A percentile compares a stretch with the other conserved stretches of the same genome.
phyloP scores from a whole-genome alignment of 352 stramenopile genomes.

The Pythium guiyangense region DNA sequence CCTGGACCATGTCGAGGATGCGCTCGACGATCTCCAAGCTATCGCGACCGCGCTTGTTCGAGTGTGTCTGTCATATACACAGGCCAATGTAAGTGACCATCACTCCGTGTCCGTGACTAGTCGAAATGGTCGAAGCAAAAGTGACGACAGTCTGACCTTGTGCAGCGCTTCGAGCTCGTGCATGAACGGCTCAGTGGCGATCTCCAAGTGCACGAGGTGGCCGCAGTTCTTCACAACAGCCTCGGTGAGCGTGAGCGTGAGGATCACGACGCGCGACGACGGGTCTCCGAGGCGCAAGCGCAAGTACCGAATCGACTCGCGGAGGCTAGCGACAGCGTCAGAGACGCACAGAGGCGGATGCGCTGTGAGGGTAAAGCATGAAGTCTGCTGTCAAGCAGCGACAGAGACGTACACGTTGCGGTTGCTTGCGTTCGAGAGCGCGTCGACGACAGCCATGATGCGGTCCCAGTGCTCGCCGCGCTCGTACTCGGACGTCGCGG shows the following conservation, averaged over 20 bases:
- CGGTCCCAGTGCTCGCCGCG: conserved; percentile 65
- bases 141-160: conserved; percentile 23
- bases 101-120: neutral
- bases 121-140: neutral
- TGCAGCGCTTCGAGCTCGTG: conserved; percentile 67
- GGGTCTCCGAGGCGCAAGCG: conserved; percentile 62
- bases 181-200: conserved; percentile 69
- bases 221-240: conserved; percentile 78
- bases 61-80: conserved; percentile 34
- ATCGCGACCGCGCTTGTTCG: conserved; percentile 57
- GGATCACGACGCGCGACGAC: conserved; percentile 54
- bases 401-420: conserved; percentile 35
- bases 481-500: conserved; percentile 72
- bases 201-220: conserved; percentile 60
- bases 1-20: conserved; percentile 71
- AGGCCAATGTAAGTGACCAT: neutral
- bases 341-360: no score
- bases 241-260: conserved; percentile 63
- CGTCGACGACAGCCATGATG: conserved; percentile 78
- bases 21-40: conserved; percentile 72
- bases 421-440: conserved; percentile 57
- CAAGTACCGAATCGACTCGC: conserved; percentile 71
- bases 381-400: no score
- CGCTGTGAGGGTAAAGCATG: no score
- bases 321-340: conserved; percentile 27